Base-by-base conservation (phyloP, 164 flowering plant genomes). In the Saururus chinensis region DNA sequence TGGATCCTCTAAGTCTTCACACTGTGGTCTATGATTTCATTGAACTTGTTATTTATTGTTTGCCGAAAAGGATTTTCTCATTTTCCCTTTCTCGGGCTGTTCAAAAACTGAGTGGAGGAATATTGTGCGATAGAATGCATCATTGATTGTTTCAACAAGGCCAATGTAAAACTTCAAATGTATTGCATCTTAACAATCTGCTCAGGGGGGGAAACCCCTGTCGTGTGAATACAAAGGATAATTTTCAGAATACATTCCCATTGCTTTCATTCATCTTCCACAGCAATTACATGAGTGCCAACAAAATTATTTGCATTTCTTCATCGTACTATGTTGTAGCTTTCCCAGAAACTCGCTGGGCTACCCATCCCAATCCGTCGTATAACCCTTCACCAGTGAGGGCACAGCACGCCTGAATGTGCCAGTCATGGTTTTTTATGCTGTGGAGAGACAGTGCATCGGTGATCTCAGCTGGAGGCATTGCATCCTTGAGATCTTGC, bases 401-500 rank as follows among this genome's bases (percentile, higher is more conserved):
- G 52, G 96, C 98, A 74, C 82, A 82, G 61, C 93, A 86, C 19
- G 92, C 89, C 71, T 92, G 98, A 62, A 92, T 92, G 73, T 87
- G 98, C 98, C 98, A 92, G 59, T 89, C 92, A 55, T 87, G 96
- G 53, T 84, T 81, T 77, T 92, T 92, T 69, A 92, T 92, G 74
- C 87, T 87, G 71, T 89, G 96, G 40, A 89, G 96, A 4, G 93
- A 87, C 22, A 92, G 84, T 12, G 87, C 86, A 68, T 88, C 96
- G 0, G 93, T 89, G 65, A 89, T 87, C 66, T 89, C 96, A 24
- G 96, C 93, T 1, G 96, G 93, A 22, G 84, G 68, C 98, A 89
- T 89, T 25, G 96, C 98, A 62, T 89, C 96, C 72, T 88, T 87
- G 20, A 89, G 78, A 57, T 92, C 98, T 68, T 92, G 96, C 67